Conservation (phyloP, 2,329 filamentous ascomycete species). For the Rutstroemia sp. region DNA sequence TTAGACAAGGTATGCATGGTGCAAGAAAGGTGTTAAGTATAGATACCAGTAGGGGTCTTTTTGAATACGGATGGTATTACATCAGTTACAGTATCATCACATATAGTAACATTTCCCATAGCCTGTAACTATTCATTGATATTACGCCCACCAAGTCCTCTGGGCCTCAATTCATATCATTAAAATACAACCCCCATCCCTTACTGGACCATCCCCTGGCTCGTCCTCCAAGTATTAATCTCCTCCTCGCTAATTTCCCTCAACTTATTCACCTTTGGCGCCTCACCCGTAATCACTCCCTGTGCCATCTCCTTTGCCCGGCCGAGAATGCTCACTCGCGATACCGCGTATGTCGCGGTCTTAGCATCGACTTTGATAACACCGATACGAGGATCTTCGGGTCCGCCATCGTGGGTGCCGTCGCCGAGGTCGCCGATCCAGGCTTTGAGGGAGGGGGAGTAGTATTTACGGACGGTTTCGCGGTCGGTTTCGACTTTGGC, state of each 20-base stretch:
- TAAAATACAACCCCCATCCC: background rate
- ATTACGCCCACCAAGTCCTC: background rate
- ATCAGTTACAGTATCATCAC: too few relatives aligned
- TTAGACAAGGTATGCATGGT: too few relatives aligned
- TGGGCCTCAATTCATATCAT: background rate
- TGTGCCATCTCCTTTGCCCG: slow-evolving; percentile 66
- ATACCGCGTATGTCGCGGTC: slow-evolving; percentile 65
- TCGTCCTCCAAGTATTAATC: slow-evolving; percentile 31
- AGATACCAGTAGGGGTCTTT: too few relatives aligned
- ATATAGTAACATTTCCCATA: too few relatives aligned
- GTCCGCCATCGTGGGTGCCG: slow-evolving; percentile 73
- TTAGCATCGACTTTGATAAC: slow-evolving; percentile 69
- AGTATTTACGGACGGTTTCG: slow-evolving; percentile 63
- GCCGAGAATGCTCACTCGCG: slow-evolving; percentile 54
- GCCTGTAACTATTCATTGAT: too few relatives aligned
- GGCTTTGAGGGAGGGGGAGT: slow-evolving; percentile 65
- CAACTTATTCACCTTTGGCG: slow-evolving; percentile 66
- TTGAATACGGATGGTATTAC: too few relatives aligned
- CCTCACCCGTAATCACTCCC: slow-evolving; percentile 64
- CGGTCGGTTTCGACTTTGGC: slow-evolving; percentile 56
- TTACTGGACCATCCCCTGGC: slow-evolving; percentile 4
- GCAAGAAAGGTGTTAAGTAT: too few relatives aligned
- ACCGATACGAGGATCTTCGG: slow-evolving; percentile 73
- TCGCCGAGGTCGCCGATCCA: slow-evolving; percentile 85
- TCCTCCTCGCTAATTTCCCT: slow-evolving; percentile 64